These are phyloP conservation scores for Ocimum tenuiflorum DNA, from an alignment of 257 asterid species.

Conservation along the genomic window DNA sequence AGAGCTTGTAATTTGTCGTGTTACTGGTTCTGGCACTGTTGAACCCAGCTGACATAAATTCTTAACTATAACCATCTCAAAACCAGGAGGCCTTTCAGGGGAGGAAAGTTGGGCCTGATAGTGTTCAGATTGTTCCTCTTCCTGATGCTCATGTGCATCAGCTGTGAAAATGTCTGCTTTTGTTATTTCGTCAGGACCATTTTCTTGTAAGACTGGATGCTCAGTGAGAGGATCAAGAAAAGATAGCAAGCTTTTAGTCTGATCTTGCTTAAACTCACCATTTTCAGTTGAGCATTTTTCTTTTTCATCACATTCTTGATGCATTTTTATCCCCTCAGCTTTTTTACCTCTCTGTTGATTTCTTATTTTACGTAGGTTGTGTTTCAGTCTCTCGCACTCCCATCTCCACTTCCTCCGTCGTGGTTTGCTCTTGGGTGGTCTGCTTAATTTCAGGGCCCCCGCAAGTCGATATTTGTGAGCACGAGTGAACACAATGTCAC, in stretches of 20 bases:
- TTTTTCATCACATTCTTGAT: constrained; percentile 7
- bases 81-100: constrained; percentile 36
- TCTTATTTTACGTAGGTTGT: constrained; percentile 16
- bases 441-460: constrained; percentile 3
- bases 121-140: constrained; percentile 7
- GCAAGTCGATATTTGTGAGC: constrained; percentile 29
- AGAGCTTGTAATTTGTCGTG: too few relatives aligned
- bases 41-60: constrained; percentile 1
- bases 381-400: constrained; percentile 25
- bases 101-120: not conserved
- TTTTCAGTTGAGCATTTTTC: constrained; percentile 4
- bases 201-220: too few relatives aligned
- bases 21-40: not conserved
- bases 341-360: constrained; percentile 1
- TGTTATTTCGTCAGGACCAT: not conserved
- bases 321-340: not conserved
- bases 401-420: constrained; percentile 24
- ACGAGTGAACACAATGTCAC: constrained; percentile 28
- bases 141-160: constrained; percentile 8
- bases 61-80: constrained; percentile 25
- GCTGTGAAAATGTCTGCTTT: not conserved
- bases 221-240: not conserved
- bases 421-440: constrained; percentile 22
- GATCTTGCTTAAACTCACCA: not conserved
- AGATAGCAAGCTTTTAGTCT: not conserved